These are phyloP conservation scores for Botryotinia narcissicola DNA, from an alignment of 2,329 filamentous ascomycete species.

Conservation along the genomic window DNA sequence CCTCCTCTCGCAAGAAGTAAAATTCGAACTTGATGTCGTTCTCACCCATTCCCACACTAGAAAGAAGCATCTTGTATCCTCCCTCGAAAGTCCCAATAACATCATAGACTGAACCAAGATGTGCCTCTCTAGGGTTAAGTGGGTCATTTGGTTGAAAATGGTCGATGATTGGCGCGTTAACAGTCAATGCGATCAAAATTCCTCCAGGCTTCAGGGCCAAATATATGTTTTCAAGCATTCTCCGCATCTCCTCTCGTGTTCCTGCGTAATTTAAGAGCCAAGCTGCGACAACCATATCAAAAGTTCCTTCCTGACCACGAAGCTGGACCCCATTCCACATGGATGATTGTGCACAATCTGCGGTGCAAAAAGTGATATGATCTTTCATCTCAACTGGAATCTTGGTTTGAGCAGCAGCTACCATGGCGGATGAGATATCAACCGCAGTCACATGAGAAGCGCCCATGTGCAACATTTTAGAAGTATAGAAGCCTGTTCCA, in stretches of 20 bases:
- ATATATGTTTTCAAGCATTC: slow-evolving; percentile 1
- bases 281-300: not conserved
- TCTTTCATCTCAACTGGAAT: not conserved
- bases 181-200: not conserved
- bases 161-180: slow-evolving; percentile 1
- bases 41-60: not conserved
- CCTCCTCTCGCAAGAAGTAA: slow-evolving; percentile 5
- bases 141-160: not conserved
- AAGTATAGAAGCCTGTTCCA: slow-evolving; percentile 5
- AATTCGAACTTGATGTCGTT: not conserved
- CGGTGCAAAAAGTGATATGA: not conserved
- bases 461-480: not conserved
- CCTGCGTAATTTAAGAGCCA: slow-evolving; percentile 9
- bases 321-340: not conserved
- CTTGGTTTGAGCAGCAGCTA: not conserved
- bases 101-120: not conserved
- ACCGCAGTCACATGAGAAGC: slow-evolving; percentile 7
- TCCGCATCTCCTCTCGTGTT: not conserved
- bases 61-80: not conserved
- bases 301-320: not conserved
- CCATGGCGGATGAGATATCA: slow-evolving; percentile 3
- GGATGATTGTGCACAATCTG: not conserved
- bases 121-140: not conserved
- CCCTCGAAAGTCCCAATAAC: not conserved
- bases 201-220: not conserved